Conservation (phyloP, 805 yeast genomes). For the Saccharomycopsis lassenensis region DNA sequence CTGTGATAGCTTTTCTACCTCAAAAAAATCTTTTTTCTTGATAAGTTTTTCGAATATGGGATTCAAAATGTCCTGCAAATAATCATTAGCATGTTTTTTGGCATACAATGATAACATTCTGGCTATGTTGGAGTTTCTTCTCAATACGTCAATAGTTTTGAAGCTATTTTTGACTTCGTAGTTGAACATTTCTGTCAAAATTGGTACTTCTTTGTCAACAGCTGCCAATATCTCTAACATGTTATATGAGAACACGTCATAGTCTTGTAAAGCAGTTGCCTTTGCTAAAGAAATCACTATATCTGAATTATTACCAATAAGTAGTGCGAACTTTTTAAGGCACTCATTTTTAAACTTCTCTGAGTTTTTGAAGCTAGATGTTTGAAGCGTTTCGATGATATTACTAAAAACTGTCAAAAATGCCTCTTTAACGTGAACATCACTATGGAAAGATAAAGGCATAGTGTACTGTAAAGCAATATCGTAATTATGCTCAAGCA, state of each 20-base stretch:
- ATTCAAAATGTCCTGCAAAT: conserved; percentile 39
- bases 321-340: conserved; percentile 22
- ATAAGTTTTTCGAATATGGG: conserved; percentile 49
- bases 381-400: conserved; percentile 33
- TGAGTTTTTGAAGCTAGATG: conserved; percentile 18
- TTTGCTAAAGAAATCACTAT: conserved; percentile 31
- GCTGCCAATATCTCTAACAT: conserved; percentile 9
- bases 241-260: conserved; percentile 8
- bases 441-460: conserved; percentile 68
- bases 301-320: conserved; percentile 29
- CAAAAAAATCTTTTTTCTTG: conserved; percentile 42
- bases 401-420: conserved; percentile 70
- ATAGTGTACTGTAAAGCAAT: conserved; percentile 67
- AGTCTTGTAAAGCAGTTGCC: conserved; percentile 6
- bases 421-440: conserved; percentile 53
- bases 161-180: conserved; percentile 17
- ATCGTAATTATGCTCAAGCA: conserved; percentile 62
- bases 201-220: conserved; percentile 7
- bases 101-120: conserved; percentile 69
- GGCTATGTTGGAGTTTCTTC: conserved; percentile 77
- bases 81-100: conserved; percentile 49
- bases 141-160: conserved; percentile 39
- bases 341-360: conserved; percentile 22
- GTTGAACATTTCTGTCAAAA: conserved; percentile 16
- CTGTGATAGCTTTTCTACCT: conserved; percentile 46